Evolutionary conservation across 331 rosid genomes (phyloP).

Genomic region (Quercus lobata): DNA sequence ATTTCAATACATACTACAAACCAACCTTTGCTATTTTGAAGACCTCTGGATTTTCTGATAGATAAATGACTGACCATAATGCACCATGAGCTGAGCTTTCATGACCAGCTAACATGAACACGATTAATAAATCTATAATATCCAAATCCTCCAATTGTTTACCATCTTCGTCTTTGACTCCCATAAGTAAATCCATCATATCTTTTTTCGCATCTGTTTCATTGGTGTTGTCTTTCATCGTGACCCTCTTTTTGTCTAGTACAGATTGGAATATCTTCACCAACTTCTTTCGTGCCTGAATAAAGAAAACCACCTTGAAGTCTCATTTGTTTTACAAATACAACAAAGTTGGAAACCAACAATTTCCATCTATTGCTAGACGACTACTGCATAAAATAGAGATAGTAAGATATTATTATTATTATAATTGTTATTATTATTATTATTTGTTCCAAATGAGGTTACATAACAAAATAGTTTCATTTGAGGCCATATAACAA

Average conservation of each 20-base stretch:
- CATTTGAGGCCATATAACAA: too few species aligned
- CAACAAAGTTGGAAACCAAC: too few species aligned
- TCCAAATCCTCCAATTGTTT: slow-evolving; percentile 54
- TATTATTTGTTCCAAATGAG: too few species aligned
- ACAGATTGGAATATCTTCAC: slow-evolving; percentile 37
- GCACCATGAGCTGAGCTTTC: slow-evolving; percentile 76
- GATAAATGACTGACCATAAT: slow-evolving; percentile 57
- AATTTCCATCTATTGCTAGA: too few species aligned
- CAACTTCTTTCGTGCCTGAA: slow-evolving; percentile 63
- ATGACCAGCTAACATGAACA: slow-evolving; percentile 78
- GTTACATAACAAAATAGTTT: too few species aligned
- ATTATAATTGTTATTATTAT: too few species aligned
- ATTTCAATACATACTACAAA: neutral
- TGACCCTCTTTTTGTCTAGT: slow-evolving; percentile 40
- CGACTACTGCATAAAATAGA: too few species aligned
- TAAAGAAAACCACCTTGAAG: neutral
- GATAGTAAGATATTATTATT: too few species aligned
- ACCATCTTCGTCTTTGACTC: slow-evolving; percentile 63
- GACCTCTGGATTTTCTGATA: slow-evolving; percentile 38
- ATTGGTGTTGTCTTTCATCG: neutral
- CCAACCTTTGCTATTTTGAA: slow-evolving; percentile 53
- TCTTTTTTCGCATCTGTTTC: slow-evolving; percentile 23
- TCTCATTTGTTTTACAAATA: too few species aligned
- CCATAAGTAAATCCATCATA: slow-evolving; percentile 60
- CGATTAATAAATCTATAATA: slow-evolving; percentile 53